Percentiles rank a stretch among this genome's conserved stretches.
Evolutionary conservation across 1,284 basidiomycete genomes (phyloP).

Genomic region (Tylopilus sp.): DNA sequence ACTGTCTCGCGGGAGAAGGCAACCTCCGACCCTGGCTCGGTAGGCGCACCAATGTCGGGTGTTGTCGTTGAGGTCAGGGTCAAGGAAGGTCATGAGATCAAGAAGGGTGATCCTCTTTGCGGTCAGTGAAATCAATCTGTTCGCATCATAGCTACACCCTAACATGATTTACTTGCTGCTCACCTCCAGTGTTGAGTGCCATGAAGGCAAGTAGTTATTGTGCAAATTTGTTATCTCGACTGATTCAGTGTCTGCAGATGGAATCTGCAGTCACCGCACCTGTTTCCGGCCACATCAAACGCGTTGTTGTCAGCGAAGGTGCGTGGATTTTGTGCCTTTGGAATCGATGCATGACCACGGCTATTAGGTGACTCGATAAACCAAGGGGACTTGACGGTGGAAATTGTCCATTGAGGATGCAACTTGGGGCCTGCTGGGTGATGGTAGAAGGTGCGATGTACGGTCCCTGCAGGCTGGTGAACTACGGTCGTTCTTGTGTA

Average conservation of each 20-base stretch:
- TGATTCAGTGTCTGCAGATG: slow-evolving; percentile 58
- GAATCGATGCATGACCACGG: slow-evolving; percentile 7
- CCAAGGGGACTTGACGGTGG: slow-evolving; percentile 82
- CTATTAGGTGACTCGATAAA: slow-evolving; percentile 78
- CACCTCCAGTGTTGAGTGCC: slow-evolving; percentile 68
- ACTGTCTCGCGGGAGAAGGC: slow-evolving; percentile 94
- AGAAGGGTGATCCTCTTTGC: slow-evolving; percentile 93
- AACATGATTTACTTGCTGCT: slow-evolving; percentile 7
- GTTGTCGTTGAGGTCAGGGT: slow-evolving; percentile 98
- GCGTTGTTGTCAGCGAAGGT: slow-evolving; percentile 87
- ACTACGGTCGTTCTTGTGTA: neutral
- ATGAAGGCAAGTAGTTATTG: slow-evolving; percentile 67
- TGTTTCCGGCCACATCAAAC: slow-evolving; percentile 92
- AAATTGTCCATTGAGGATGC: slow-evolving; percentile 66
- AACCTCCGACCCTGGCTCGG: slow-evolving; percentile 87
- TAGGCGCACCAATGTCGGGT: slow-evolving; percentile 96
- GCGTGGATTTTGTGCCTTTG: slow-evolving; percentile 12
- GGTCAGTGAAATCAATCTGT: slow-evolving; percentile 44
- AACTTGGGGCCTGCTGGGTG: slow-evolving; percentile 1
- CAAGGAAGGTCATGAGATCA: slow-evolving; percentile 95
- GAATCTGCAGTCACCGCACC: slow-evolving; percentile 95
- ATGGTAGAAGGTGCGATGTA: slow-evolving; percentile 17
- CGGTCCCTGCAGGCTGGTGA: slow-evolving; percentile 9
- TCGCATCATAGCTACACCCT: neutral
- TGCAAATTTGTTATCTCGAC: slow-evolving; percentile 7